These are phyloP conservation scores for Plectranthus barbatus DNA, from an alignment of 257 asterid genomes.

Conservation along the genomic window DNA sequence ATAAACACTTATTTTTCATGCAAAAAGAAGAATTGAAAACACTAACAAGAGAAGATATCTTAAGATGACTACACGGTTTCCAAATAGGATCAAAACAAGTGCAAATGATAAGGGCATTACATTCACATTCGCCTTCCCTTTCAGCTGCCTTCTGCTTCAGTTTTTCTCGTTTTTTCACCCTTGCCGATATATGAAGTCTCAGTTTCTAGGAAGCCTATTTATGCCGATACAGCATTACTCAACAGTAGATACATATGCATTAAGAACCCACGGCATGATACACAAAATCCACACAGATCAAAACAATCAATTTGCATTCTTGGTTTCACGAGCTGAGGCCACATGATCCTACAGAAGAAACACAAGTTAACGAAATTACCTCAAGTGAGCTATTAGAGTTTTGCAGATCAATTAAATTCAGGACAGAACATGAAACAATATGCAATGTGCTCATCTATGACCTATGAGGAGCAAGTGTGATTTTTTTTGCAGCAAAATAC, in stretches of 20 bases:
- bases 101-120: background rate
- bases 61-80: background rate
- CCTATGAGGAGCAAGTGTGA: background rate
- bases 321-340: conserved; percentile 5
- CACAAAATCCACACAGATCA: background rate
- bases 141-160: background rate
- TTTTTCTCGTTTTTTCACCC: background rate
- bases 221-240: conserved; percentile 5
- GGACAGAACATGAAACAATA: background rate
- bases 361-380: background rate
- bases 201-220: background rate
- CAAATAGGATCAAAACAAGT: background rate
- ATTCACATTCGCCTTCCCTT: background rate
- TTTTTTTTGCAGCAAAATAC: background rate
- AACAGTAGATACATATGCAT: no score
- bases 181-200: no score
- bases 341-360: background rate
- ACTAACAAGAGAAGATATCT: background rate
- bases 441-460: background rate
- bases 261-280: background rate
- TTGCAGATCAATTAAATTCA: background rate
- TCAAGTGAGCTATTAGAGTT: background rate
- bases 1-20: no score
- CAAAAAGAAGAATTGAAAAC: background rate
- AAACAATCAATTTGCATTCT: background rate